Base-by-base conservation (phyloP, 2,329 filamentous ascomycete genomes). In the Trichoderma lentiforme region DNA sequence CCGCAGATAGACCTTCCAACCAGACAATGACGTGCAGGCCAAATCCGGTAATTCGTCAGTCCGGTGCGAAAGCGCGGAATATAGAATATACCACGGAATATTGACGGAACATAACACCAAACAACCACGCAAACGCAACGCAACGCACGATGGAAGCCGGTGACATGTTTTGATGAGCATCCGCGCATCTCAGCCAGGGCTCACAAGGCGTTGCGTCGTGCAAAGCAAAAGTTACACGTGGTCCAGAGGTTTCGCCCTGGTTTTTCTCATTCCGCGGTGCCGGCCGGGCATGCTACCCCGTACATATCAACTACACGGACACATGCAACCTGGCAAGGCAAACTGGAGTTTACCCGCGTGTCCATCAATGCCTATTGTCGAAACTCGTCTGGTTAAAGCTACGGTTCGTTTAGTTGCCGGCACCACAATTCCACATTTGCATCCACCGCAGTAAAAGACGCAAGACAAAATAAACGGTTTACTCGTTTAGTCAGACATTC, bases 21-120 rank as follows among this genome's bases (percentile, higher is more conserved):
- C 65, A 47, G 47, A 65, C 51, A 56, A 58, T 53, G 53, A 71
- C 39, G 68, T 64, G 62, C 70, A 58, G 51, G 34, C 70, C 61
- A 26, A 71, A 71, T 71, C 34, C 53, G 70, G 70, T 11, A 71
- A 66, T 66, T 71, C 61, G 70, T 71, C 70, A 15, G 47, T 24
- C 51, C 30, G 15, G 30, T 18, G 9, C 18, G 14, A 36, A 36
- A 67, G 24, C 9, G 34, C 64, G 64, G 64, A 67, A 67, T 57
- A 57, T 39, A 30, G 64, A 67, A 67, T 43, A 30, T 43, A 34
- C 18, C 18, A 34, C 57, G 57, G 57, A 60, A 60, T 60, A 3
- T 32, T 12, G 28, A 34, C 32, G 34, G 30, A 24, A 62, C 58
- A 24, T n/a, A 39, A 3, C 24, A 9, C 60, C 14, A 34, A 34